These are phyloP conservation scores for Pseudocercospora crystallina DNA, from an alignment of 2,329 filamentous ascomycete genomes.

Conservation along the genomic window DNA sequence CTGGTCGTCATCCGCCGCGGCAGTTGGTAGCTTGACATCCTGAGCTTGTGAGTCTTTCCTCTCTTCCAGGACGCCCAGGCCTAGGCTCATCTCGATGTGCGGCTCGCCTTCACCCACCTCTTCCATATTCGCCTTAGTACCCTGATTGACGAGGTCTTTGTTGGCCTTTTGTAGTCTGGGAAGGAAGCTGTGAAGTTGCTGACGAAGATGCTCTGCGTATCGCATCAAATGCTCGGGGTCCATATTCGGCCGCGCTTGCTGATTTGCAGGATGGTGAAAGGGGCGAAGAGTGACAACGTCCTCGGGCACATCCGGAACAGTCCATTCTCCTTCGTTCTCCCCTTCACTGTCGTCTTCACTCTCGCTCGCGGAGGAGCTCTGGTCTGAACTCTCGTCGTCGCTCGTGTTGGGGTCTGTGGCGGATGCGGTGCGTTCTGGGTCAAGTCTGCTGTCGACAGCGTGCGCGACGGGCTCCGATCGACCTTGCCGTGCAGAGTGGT, in stretches of 20 bases:
- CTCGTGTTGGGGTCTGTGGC: not conserved
- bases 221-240: slow-evolving; percentile 5
- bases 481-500: too few relatives aligned
- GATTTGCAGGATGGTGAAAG: too few relatives aligned
- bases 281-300: too few relatives aligned
- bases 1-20: too few relatives aligned
- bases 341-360: slow-evolving; percentile 12
- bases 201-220: slow-evolving; percentile 23
- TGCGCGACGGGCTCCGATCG: too few relatives aligned
- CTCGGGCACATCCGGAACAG: too few relatives aligned
- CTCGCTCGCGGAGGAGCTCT: slow-evolving; percentile 4
- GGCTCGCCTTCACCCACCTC: slow-evolving; percentile 32
- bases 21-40: too few relatives aligned
- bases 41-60: slow-evolving; percentile 2
- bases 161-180: slow-evolving; percentile 34
- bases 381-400: not conserved
- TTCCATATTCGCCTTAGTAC: slow-evolving; percentile 29
- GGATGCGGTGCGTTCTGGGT: too few relatives aligned
- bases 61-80: slow-evolving; percentile 36
- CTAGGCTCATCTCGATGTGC: slow-evolving; percentile 39
- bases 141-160: slow-evolving; percentile 23
- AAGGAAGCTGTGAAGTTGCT: slow-evolving; percentile 31
- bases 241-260: slow-evolving; percentile 10
- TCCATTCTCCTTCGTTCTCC: not conserved
- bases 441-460: too few relatives aligned